These are phyloP conservation scores for Phytophthora chlamydospora DNA, from an alignment of 352 stramenopile genomes.

Conservation along the genomic window DNA sequence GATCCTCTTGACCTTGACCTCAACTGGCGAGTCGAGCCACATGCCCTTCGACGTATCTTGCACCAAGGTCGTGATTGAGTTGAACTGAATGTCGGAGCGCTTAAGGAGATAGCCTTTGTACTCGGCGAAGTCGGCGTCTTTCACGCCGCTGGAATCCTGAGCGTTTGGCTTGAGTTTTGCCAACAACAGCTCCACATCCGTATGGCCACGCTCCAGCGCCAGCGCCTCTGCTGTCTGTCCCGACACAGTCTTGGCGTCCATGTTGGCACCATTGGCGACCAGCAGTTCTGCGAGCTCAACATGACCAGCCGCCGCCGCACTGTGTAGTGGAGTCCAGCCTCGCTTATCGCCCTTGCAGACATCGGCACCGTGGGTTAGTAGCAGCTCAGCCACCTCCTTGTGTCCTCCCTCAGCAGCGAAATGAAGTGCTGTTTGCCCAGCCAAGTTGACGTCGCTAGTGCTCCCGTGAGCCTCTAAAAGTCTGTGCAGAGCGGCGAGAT, in stretches of 20 bases:
- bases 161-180: too few species aligned
- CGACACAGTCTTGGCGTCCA: not conserved
- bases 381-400: not conserved
- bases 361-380: not conserved
- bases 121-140: too few species aligned
- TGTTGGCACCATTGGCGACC: not conserved
- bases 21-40: conserved; percentile 13
- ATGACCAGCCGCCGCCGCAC: not conserved
- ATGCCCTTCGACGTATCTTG: not conserved
- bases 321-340: not conserved
- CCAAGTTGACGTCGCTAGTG: not conserved
- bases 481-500: not conserved
- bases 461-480: not conserved
- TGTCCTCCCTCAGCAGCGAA: not conserved
- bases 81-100: too few species aligned
- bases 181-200: too few species aligned
- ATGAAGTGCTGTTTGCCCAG: not conserved
- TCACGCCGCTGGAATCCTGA: too few species aligned
- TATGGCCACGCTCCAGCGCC: too few species aligned
- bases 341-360: not conserved
- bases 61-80: too few species aligned
- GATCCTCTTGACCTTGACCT: conserved; percentile 6
- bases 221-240: not conserved
- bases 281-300: not conserved
- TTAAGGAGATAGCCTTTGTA: too few species aligned